A percentile compares a stretch with the other conserved stretches of the same genome.
phyloP scores from a whole-genome alignment of 1,284 basidiomycete genomes.

The Polyporus tsugae region DNA sequence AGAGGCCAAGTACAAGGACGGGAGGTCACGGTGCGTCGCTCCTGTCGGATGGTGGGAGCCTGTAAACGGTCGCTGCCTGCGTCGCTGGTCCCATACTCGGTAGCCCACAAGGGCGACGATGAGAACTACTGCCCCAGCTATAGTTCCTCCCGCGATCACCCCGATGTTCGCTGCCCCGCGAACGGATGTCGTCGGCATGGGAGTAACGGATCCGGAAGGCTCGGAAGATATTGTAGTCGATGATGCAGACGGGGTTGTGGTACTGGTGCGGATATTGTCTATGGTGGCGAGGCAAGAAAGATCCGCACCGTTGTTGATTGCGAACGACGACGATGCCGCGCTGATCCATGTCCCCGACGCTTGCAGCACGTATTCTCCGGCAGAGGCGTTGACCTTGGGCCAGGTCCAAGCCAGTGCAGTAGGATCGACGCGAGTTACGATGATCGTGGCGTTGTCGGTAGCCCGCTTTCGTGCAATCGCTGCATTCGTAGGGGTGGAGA shows the following conservation, averaged over 20 bases:
- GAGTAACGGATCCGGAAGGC: conserved; percentile 15
- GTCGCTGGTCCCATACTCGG: conserved; percentile 31
- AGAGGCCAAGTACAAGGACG: background rate
- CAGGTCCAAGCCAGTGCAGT: conserved; percentile 26
- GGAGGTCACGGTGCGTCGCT: background rate
- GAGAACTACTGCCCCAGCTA: conserved; percentile 40
- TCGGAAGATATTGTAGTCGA: conserved; percentile 11
- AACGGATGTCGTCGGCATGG: conserved; percentile 11
- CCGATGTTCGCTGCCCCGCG: conserved; percentile 21
- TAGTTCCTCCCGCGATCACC: conserved; percentile 43
- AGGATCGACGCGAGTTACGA: background rate
- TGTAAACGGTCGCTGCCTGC: conserved; percentile 13
- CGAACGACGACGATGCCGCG: conserved; percentile 32
- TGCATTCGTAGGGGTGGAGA: background rate
- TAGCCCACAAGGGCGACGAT: conserved; percentile 25
- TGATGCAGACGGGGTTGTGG: conserved; percentile 11
- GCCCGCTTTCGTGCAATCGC: background rate
- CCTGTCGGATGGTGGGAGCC: conserved; percentile 17
- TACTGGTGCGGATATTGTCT: too few species aligned
- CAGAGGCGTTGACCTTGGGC: conserved; percentile 36
- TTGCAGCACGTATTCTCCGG: conserved; percentile 37
- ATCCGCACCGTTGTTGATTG: conserved; percentile 32
- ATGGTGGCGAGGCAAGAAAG: conserved; percentile 26
- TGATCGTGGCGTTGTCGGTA: background rate
- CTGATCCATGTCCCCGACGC: conserved; percentile 16